phyloP scores from a whole-genome alignment of 768 basidiomycete genomes.

The Phlebiopsis gigantea region DNA sequence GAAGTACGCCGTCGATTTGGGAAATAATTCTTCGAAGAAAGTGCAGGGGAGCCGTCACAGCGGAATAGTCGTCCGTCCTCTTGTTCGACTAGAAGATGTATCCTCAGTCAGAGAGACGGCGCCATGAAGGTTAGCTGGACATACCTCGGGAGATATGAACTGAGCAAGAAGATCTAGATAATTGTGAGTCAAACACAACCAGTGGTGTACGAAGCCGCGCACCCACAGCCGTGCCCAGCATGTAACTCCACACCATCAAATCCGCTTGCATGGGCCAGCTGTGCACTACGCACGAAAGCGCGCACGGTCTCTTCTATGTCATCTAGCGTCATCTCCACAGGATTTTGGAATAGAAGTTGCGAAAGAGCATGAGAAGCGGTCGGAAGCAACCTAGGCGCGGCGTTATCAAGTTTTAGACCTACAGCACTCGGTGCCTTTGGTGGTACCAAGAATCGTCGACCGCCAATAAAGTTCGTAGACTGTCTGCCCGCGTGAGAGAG shows the following conservation, averaged over 20 bases:
- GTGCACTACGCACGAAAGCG: slow-evolving; percentile 64
- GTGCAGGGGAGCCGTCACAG: slow-evolving; percentile 39
- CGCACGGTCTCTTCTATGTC: slow-evolving; percentile 62
- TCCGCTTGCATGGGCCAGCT: slow-evolving; percentile 56
- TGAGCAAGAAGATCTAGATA: slow-evolving; percentile 70
- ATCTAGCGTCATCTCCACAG: slow-evolving; percentile 45
- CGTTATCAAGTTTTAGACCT: slow-evolving; percentile 35
- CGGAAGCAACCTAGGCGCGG: slow-evolving; percentile 11
- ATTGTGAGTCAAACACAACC: not conserved
- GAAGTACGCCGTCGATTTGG: slow-evolving; percentile 43
- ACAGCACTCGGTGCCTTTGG: slow-evolving; percentile 73
- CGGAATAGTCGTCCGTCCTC: slow-evolving; percentile 59
- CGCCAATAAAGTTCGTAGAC: slow-evolving; percentile 67
- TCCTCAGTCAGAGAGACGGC: not conserved
- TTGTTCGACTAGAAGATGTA: slow-evolving; percentile 33
- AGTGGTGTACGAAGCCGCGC: too few species aligned
- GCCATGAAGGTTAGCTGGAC: not conserved
- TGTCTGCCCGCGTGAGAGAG: slow-evolving; percentile 82
- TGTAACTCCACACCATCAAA: slow-evolving; percentile 90
- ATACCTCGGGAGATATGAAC: slow-evolving; percentile 71
- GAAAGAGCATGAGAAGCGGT: slow-evolving; percentile 32
- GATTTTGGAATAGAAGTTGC: slow-evolving; percentile 55
- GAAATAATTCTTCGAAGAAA: slow-evolving; percentile 52
- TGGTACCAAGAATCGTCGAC: slow-evolving; percentile 50
- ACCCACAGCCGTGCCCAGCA: slow-evolving; percentile 80